Evolutionary conservation across 2,329 filamentous ascomycete species (phyloP).

Genomic region (Cladosporium colombiae): DNA sequence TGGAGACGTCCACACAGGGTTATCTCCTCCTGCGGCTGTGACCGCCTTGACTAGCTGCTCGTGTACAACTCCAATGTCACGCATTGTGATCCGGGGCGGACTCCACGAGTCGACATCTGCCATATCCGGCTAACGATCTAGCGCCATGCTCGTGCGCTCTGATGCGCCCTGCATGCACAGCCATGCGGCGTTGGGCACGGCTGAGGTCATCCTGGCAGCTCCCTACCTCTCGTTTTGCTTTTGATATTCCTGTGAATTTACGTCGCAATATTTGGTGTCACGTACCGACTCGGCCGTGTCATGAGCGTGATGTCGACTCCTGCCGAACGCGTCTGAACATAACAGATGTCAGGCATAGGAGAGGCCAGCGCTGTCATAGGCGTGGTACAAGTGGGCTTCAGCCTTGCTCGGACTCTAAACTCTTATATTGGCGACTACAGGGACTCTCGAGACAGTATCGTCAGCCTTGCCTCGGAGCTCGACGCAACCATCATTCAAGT

Average conservation of each 20-base stretch:
- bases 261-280: not conserved
- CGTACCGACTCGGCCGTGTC: not conserved
- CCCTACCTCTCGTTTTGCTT: not conserved
- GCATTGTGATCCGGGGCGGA: not conserved
- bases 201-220: not conserved
- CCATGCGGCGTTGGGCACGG: not conserved
- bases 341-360: slow-evolving; percentile 27
- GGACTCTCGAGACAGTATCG: slow-evolving; percentile 21
- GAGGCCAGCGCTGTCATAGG: slow-evolving; percentile 20
- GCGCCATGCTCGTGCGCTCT: not conserved
- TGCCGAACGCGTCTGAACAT: not conserved
- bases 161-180: not conserved
- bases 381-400: slow-evolving; percentile 21
- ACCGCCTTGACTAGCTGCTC: not conserved
- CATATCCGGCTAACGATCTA: not conserved
- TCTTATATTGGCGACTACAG: slow-evolving; percentile 22
- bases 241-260: not conserved
- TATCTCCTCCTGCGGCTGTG: not conserved
- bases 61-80: not conserved
- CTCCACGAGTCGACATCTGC: not conserved
- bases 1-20: not conserved
- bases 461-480: slow-evolving; percentile 19
- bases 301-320: not conserved
- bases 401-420: slow-evolving; percentile 20
- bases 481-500: slow-evolving; percentile 20